Percentiles rank a stretch among this genome's conserved stretches.
These are phyloP conservation scores for Anthracocystis setariae DNA, from an alignment of 1,284 basidiomycete species.

Conservation along the genomic window DNA sequence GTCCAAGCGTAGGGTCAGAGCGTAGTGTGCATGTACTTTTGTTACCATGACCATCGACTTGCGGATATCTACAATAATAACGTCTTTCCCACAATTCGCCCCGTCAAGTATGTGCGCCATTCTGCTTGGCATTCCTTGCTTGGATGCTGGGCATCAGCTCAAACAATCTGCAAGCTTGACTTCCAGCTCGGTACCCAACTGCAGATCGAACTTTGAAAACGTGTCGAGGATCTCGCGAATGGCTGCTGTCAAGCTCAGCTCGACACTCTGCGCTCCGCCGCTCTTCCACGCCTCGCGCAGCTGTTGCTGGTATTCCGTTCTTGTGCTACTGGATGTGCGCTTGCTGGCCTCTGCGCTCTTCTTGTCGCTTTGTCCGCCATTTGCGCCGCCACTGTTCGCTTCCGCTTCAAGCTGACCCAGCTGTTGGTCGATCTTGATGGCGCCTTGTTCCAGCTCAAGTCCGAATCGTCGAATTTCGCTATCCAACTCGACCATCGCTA, in stretches of 20 bases:
- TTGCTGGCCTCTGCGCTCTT: not conserved
- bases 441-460: constrained; percentile 27
- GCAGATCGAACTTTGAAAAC: constrained; percentile 34
- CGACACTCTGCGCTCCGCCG: constrained; percentile 23
- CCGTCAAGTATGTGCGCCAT: too few species aligned
- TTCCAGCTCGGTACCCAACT: constrained; percentile 31
- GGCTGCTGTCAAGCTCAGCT: constrained; percentile 10
- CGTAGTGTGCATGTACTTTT: too few species aligned
- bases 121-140: not conserved
- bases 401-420: constrained; percentile 12
- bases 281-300: constrained; percentile 21
- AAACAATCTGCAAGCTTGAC: constrained; percentile 31
- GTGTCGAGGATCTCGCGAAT: constrained; percentile 35
- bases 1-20: too few species aligned
- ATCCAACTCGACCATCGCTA: constrained; percentile 22
- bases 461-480: constrained; percentile 23
- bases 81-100: too few species aligned
- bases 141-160: constrained; percentile 5
- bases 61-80: too few species aligned
- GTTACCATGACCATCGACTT: too few species aligned
- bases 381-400: not conserved
- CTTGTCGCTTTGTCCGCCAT: not conserved
- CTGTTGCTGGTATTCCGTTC: constrained; percentile 10
- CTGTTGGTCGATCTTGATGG: constrained; percentile 15
- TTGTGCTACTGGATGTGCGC: not conserved